phyloP scores from a whole-genome alignment of 2,329 filamentous ascomycete genomes.

The Fusarium nurragi region DNA sequence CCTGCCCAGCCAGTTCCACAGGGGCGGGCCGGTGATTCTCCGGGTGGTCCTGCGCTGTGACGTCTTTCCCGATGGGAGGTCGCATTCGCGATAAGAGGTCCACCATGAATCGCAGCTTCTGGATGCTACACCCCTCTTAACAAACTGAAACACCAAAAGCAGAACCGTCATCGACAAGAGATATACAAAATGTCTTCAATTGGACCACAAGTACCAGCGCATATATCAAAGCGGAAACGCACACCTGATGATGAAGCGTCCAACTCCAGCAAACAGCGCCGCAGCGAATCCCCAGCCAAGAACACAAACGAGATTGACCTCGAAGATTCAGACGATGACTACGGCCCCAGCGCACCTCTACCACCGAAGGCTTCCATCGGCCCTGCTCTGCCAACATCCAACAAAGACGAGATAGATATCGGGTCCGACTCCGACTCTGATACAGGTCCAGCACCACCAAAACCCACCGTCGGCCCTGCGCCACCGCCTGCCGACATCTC shows the following conservation, averaged over 20 bases:
- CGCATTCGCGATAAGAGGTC: conserved; percentile 26
- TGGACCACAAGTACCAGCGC: conserved; percentile 75
- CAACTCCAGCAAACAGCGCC: conserved; percentile 57
- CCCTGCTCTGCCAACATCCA: conserved; percentile 42
- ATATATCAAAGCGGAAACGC: conserved; percentile 71
- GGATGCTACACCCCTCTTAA: conserved; percentile 21
- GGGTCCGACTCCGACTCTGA: conserved; percentile 52
- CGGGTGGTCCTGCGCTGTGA: conserved; percentile 38
- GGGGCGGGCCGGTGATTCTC: conserved; percentile 45
- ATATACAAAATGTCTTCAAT: conserved; percentile 69
- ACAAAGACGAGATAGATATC: conserved; percentile 55
- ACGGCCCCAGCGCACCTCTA: conserved; percentile 51
- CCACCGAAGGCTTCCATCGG: conserved; percentile 32
- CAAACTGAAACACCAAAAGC: conserved; percentile 8
- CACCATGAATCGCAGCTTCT: conserved; percentile 29
- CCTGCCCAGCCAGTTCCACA: conserved; percentile 11
- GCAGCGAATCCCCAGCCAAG: conserved; percentile 44
- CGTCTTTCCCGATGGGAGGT: conserved; percentile 36
- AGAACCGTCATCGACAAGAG: neutral
- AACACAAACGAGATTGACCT: conserved; percentile 62
- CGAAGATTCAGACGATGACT: conserved; percentile 55
- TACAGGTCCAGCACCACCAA: conserved; percentile 51
- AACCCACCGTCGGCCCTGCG: conserved; percentile 46
- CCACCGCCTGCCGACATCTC: conserved; percentile 46
- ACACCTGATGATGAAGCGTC: conserved; percentile 49